Evolutionary conservation across 2,329 filamentous ascomycete genomes (phyloP).

Genomic region (Capronia epimyces): DNA sequence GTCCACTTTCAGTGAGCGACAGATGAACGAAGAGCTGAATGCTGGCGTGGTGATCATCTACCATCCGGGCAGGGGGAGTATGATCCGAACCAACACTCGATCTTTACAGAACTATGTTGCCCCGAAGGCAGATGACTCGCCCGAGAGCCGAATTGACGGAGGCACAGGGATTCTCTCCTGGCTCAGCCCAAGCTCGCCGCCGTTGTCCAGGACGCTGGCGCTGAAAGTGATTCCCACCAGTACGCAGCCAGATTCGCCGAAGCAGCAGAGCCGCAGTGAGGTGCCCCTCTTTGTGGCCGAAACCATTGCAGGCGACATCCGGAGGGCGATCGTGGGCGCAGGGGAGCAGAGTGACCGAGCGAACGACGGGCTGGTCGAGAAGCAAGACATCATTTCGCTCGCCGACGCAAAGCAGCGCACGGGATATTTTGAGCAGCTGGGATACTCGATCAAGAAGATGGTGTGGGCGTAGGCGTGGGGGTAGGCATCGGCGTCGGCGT

Average conservation of each 20-base stretch:
- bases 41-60: slow-evolving; percentile 80
- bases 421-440: slow-evolving; percentile 76
- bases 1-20: slow-evolving; percentile 70
- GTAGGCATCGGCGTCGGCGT: no score
- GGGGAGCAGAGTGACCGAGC: slow-evolving; percentile 24
- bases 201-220: slow-evolving; percentile 36
- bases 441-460: slow-evolving; percentile 86
- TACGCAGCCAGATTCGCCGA: slow-evolving; percentile 7
- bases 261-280: not conserved
- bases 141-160: slow-evolving; percentile 22
- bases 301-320: slow-evolving; percentile 70
- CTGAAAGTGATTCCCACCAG: slow-evolving; percentile 39
- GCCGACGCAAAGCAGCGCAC: slow-evolving; percentile 83
- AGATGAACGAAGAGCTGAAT: slow-evolving; percentile 73
- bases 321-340: slow-evolving; percentile 53
- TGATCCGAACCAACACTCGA: slow-evolving; percentile 77
- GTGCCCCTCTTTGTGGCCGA: slow-evolving; percentile 47
- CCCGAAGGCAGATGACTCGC: slow-evolving; percentile 27
- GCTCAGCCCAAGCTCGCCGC: slow-evolving; percentile 30
- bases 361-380: slow-evolving; percentile 41
- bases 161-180: slow-evolving; percentile 43
- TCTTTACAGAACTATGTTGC: slow-evolving; percentile 61
- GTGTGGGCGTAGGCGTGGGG: slow-evolving; percentile 64
- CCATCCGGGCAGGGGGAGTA: slow-evolving; percentile 62
- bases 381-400: slow-evolving; percentile 71